Percentiles rank a stretch among this genome's conserved stretches.
phyloP scores from a whole-genome alignment of 78 protist genomes.

The Dictyostelium brefeldianum region DNA sequence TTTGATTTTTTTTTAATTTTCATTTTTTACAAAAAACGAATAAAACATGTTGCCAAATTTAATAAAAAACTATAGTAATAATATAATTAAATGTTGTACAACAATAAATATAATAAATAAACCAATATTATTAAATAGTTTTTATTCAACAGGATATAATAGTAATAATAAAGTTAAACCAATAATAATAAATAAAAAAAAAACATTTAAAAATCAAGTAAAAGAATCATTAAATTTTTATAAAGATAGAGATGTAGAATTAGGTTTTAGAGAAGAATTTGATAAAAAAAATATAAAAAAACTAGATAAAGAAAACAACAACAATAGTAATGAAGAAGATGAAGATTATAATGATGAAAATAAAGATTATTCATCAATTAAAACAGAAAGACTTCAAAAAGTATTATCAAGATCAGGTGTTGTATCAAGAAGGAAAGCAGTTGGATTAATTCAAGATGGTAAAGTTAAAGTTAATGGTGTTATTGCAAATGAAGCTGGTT shows the following conservation, averaged over 20 bases:
- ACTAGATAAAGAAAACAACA: neutral
- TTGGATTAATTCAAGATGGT: slow-evolving; percentile 42
- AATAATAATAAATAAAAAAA: neutral
- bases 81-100: neutral
- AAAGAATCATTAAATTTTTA: neutral
- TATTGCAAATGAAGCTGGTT: neutral
- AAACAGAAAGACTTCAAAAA: slow-evolving; percentile 57
- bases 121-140: neutral
- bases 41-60: too few relatives aligned
- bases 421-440: slow-evolving; percentile 68
- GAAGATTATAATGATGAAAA: neutral
- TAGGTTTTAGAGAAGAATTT: neutral
- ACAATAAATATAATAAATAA: neutral
- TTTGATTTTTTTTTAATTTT: too few relatives aligned
- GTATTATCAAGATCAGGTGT: slow-evolving; percentile 52
- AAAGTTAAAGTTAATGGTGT: slow-evolving; percentile 60
- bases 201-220: neutral
- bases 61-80: too few relatives aligned
- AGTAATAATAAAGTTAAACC: neutral
- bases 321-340: neutral
- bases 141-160: neutral
- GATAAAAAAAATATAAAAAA: neutral
- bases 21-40: too few relatives aligned
- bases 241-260: neutral
- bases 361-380: neutral